Evolutionary conservation across 371 early-diverging fungal genomes (phyloP).

Genomic region (Rhizopus sp.): DNA sequence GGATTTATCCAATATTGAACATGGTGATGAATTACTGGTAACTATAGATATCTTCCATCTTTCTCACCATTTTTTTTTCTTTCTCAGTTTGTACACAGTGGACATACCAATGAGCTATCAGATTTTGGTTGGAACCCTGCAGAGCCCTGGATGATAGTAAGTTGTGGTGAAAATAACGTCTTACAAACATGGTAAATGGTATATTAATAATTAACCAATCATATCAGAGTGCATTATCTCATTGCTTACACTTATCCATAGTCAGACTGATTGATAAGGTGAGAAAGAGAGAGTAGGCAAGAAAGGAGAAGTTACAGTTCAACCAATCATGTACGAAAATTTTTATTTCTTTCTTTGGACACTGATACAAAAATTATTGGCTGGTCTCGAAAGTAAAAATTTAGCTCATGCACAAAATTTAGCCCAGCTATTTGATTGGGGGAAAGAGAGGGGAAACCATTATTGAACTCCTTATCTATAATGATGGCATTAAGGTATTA

Average conservation of each 20-base stretch:
- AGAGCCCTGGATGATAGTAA: slow-evolving; percentile 93
- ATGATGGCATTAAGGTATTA: no score
- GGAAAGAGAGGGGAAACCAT: no score
- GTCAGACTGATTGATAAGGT: slow-evolving; percentile 8
- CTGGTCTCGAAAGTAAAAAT: no score
- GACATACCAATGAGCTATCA: slow-evolving; percentile 95
- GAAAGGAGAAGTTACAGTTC: no score
- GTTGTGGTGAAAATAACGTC: slow-evolving; percentile 95
- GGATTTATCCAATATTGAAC: slow-evolving; percentile 89
- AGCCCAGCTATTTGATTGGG: no score
- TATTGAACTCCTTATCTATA: no score
- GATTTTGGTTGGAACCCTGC: slow-evolving; percentile 98
- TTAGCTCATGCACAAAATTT: no score
- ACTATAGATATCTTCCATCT: background rate
- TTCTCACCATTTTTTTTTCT: background rate
- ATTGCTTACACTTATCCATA: slow-evolving; percentile 13
- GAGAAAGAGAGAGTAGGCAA: background rate
- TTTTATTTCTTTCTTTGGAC: no score
- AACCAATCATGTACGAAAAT: no score
- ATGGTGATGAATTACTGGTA: slow-evolving; percentile 93
- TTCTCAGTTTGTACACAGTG: slow-evolving; percentile 94
- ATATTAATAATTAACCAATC: slow-evolving; percentile 17
- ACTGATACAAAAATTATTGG: no score
- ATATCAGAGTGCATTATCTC: background rate
- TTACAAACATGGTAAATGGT: slow-evolving; percentile 98